Evolutionary conservation across 495 filamentous ascomycete species (phyloP).

Genomic region (Aspergillus affinis): DNA sequence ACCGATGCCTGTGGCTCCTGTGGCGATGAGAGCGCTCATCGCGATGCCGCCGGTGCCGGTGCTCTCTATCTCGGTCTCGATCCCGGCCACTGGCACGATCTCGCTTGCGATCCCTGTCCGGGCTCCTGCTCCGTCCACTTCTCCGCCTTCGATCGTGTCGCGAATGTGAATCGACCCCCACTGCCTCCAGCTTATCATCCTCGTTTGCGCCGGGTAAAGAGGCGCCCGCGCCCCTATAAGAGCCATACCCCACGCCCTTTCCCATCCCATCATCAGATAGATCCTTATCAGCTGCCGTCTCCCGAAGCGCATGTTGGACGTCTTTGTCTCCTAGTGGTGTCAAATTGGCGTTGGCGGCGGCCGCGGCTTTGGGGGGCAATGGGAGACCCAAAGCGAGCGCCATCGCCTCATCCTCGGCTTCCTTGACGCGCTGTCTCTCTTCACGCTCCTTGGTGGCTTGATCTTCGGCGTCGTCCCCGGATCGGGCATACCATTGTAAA

Average conservation of each 20-base stretch:
- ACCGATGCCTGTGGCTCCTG: slow-evolving; percentile 35
- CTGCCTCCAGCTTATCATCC: slow-evolving; percentile 24
- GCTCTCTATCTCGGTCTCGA: slow-evolving; percentile 36
- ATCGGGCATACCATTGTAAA: slow-evolving; percentile 84
- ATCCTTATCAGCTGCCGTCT: slow-evolving; percentile 34
- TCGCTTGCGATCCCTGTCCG: slow-evolving; percentile 28
- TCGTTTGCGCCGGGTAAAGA: slow-evolving; percentile 3
- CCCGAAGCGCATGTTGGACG: slow-evolving; percentile 28
- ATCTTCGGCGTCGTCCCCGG: slow-evolving; percentile 58
- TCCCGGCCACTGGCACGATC: slow-evolving; percentile 28
- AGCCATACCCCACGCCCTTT: slow-evolving; percentile 28
- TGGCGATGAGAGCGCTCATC: slow-evolving; percentile 35
- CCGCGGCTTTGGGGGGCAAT: slow-evolving; percentile 43
- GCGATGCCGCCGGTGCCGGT: slow-evolving; percentile 34
- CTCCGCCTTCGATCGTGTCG: slow-evolving; percentile 29
- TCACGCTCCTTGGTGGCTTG: slow-evolving; percentile 61
- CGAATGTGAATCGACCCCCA: slow-evolving; percentile 23
- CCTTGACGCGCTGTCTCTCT: slow-evolving; percentile 79
- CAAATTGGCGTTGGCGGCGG: slow-evolving; percentile 43
- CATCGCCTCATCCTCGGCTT: slow-evolving; percentile 90
- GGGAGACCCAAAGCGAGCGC: slow-evolving; percentile 77
- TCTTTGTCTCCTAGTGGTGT: slow-evolving; percentile 38
- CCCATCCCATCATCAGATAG: slow-evolving; percentile 16
- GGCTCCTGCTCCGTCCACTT: slow-evolving; percentile 36
- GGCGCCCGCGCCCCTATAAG: slow-evolving; percentile 13